These are phyloP conservation scores for Dothiorella sarmentorum DNA, from an alignment of 2,329 filamentous ascomycete species.

Conservation along the genomic window DNA sequence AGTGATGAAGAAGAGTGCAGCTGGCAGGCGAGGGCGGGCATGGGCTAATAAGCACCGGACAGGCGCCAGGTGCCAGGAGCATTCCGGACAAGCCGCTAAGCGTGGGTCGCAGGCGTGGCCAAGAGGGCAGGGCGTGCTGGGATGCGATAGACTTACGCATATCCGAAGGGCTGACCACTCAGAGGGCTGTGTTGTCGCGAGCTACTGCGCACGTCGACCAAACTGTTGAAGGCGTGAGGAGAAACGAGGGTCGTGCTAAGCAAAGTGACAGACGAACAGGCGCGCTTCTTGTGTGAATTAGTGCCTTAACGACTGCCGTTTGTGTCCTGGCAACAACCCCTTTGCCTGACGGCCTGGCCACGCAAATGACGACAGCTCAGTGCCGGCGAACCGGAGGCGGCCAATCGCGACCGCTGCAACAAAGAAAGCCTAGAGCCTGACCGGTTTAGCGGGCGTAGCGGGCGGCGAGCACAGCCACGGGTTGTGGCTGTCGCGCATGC, in stretches of 20 bases:
- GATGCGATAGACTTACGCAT: slow-evolving; percentile 14
- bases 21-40: neutral
- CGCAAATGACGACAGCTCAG: no score
- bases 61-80: slow-evolving; percentile 8
- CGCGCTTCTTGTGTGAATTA: neutral
- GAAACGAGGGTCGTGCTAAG: neutral
- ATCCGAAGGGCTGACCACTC: slow-evolving; percentile 12
- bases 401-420: no score
- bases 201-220: slow-evolving; percentile 7
- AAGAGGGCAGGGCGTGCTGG: slow-evolving; percentile 8
- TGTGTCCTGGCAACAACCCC: slow-evolving; percentile 6
- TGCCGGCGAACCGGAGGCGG: no score
- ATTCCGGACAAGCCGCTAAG: slow-evolving; percentile 2
- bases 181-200: slow-evolving; percentile 1
- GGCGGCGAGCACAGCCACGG: no score
- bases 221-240: neutral
- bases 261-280: neutral
- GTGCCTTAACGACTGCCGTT: neutral
- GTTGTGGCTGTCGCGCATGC: no score
- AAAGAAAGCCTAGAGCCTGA: no score
- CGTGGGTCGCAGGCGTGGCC: neutral
- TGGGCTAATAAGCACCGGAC: slow-evolving; percentile 9
- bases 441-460: no score
- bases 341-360: neutral
- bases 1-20: slow-evolving; percentile 15